Evolutionary conservation across 1,284 basidiomycete genomes (phyloP), one percentile per base, ranked within the genome.

Genomic region (Pholiota adiposa): DNA sequence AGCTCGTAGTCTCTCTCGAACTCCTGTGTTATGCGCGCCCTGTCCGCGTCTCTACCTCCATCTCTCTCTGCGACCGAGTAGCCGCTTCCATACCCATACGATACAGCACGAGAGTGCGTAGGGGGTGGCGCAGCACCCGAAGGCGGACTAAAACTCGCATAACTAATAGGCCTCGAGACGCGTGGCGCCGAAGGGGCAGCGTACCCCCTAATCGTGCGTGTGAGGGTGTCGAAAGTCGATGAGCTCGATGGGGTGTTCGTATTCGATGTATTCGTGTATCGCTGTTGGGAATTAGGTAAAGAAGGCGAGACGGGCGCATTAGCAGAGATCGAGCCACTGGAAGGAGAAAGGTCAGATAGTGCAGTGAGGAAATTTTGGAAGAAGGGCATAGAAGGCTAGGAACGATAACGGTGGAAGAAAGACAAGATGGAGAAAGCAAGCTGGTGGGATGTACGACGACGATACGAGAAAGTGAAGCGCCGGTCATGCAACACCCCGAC

Each of bases 151-250:
- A 83, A 82, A 49, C 68, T 77, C 9, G 81, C 83, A 56, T 80
- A 80, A 0, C 79, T 81, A 16, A 83, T 68, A 0, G 81, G 84
- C 19, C 77, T 73, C 11, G 83, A 85, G 31, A 83, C 77, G 14
- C 78, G 75, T 0, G 82, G 81, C 0, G 83, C 79, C 8, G 81
- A 79, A 9, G 84, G 79, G 1, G 74, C 73, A 0, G 79, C 77
- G 54, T 85, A 85, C 62, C 72, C 79, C 50, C 81, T 79, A 33
- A 62, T 79, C 77, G 49, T 84, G 81, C 70, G 54, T n/a, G 57
- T 55, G n/a, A 62, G 50, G 3, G 54, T 56, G 38, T 64, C 65
- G 53, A 64, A 58, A 4, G 62, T 61, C 9, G 58, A 59, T 14
- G 54, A 40, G 5, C 9, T n/a, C 53, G 41, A 1, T n/a, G n/a